Base-by-base conservation (phyloP, 352 stramenopile genomes). In the Globisporangium orthogonon region DNA sequence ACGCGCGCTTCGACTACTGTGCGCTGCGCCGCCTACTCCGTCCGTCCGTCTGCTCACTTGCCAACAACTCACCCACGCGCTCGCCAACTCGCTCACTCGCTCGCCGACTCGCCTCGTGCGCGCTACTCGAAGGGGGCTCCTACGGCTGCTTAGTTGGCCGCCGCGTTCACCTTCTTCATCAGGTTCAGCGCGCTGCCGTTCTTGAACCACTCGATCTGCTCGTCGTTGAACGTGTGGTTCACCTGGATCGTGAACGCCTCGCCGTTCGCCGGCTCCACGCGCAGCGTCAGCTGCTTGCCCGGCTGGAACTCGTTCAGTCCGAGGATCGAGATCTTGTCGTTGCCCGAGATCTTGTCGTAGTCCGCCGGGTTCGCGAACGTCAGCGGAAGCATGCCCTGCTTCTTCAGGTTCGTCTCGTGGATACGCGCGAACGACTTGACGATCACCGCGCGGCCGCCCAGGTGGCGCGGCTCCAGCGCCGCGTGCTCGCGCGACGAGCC, bases 351-450 rank as follows among this genome's bases (percentile, higher is more conserved):
- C 71, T 87, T 86, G 73, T 97, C 88, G 67, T 97, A 97, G 80
- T 97, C 91, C 15, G 78, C 71, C 49, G 88, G 87, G 83, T 97
- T 89, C 29, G 82, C 87, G 68, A 97, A 97, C 55, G 85, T 96
- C 55, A 97, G 75, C 43, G 89, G 86, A 14, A 97, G 83, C 88
- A 97, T 97, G 65, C 91, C 91, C 74, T 97, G 91, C 86, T 97
- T 97, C 87, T 97, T 97, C 67, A 97, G 70, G 78, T 97, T 97
- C 35, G 91, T 97, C 77, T 97, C 91, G 80, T 97, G 91, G 66
- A 97, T 97, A 72, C 91, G 87, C 44, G 91, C 91, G 66, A 97
- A 97, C 71, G 85, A 96, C 77, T 96, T 96, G 40, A 95, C 85
- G 45, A 97, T 94, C 45, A 97, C 87, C 56, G 91, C 91, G 54